These are phyloP conservation scores for Asclepias syriaca DNA, from an alignment of 257 asterid species.

Conservation along the genomic window DNA sequence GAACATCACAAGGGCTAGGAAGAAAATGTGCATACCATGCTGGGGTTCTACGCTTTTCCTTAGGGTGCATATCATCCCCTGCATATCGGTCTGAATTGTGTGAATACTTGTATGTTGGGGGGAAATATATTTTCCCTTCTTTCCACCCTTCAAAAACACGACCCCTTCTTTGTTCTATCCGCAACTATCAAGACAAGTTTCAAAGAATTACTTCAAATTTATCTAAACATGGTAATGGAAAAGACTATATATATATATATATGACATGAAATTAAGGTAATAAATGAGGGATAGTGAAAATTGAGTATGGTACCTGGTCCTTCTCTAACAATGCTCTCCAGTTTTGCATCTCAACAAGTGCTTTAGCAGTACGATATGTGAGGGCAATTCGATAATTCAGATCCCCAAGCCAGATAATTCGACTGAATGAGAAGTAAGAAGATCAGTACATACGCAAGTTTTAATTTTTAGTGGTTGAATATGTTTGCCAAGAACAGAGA, in stretches of 20 bases:
- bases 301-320: conserved; percentile 63
- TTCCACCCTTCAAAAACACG: conserved; percentile 95
- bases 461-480: background rate
- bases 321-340: conserved; percentile 93
- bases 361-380: conserved; percentile 91
- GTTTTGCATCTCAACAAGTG: conserved; percentile 95
- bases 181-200: conserved; percentile 44
- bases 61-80: conserved; percentile 91
- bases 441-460: conserved; percentile 2
- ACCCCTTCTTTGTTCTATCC: conserved; percentile 83
- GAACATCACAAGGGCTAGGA: background rate
- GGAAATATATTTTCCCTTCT: conserved; percentile 96
- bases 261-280: conserved; percentile 3
- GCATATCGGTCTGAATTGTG: conserved; percentile 94
- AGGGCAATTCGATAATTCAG: conserved; percentile 90
- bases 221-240: background rate
- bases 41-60: conserved; percentile 94
- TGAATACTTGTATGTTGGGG: conserved; percentile 94
- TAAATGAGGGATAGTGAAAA: background rate
- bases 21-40: conserved; percentile 62
- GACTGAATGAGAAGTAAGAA: conserved; percentile 43
- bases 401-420: conserved; percentile 96
- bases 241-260: background rate
- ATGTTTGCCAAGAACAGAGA: background rate
- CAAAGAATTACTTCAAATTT: conserved; percentile 9